Conservation (phyloP, 1,284 basidiomycete species). For the Ustilago nuda region DNA sequence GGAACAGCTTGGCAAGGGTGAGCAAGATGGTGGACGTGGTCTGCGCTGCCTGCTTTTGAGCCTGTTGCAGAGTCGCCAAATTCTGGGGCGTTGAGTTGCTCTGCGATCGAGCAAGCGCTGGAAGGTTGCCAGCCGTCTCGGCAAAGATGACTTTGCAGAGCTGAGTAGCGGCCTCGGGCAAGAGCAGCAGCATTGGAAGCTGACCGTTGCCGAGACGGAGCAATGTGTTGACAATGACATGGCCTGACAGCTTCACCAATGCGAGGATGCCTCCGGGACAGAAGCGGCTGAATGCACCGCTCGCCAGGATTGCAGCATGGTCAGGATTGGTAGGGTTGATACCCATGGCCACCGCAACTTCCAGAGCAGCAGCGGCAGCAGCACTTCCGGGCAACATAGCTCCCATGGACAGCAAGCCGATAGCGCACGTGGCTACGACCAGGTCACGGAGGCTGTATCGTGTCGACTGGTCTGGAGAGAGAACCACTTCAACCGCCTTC, state of each 20-base stretch:
- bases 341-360: constrained; percentile 56
- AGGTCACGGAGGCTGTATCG: constrained; percentile 59
- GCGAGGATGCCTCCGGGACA: constrained; percentile 60
- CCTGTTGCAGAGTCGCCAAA: constrained; percentile 47
- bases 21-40: constrained; percentile 74
- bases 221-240: constrained; percentile 48
- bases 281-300: constrained; percentile 52
- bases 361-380: constrained; percentile 43
- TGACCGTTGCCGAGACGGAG: constrained; percentile 59
- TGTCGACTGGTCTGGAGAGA: constrained; percentile 47
- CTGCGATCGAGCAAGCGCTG: constrained; percentile 37
- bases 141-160: constrained; percentile 57
- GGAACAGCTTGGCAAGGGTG: constrained; percentile 74
- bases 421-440: constrained; percentile 61
- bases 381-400: constrained; percentile 54
- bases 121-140: constrained; percentile 52
- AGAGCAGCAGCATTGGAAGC: constrained; percentile 59
- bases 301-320: constrained; percentile 41
- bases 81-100: constrained; percentile 12
- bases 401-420: constrained; percentile 60
- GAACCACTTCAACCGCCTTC: constrained; percentile 67
- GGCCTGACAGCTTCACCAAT: constrained; percentile 58
- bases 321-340: constrained; percentile 51
- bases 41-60: constrained; percentile 67
- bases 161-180: constrained; percentile 55